Evolutionary conservation across 805 yeast genomes (phyloP).

Genomic region (Lipomyces kockii): DNA sequence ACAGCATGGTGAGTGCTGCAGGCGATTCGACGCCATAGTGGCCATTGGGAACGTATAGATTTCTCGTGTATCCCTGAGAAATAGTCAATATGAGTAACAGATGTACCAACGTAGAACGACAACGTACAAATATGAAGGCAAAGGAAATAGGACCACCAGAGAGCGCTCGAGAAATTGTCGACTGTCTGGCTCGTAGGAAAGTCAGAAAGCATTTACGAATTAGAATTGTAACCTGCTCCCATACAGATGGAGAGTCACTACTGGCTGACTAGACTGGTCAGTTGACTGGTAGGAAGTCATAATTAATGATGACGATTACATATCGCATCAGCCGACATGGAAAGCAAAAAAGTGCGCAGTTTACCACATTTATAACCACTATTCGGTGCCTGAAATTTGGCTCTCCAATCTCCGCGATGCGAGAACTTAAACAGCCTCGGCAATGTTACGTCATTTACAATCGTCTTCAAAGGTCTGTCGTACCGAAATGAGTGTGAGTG

Average conservation of each 20-base stretch:
- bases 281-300: neutral
- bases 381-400: too few relatives aligned
- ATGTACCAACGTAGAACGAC: neutral
- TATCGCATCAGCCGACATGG: neutral
- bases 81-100: neutral
- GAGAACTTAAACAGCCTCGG: too few relatives aligned
- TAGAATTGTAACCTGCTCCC: constrained; percentile 15
- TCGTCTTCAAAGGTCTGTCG: too few relatives aligned
- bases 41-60: constrained; percentile 26
- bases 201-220: constrained; percentile 14
- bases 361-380: neutral
- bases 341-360: neutral
- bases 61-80: constrained; percentile 13
- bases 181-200: constrained; percentile 37
- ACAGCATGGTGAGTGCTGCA: constrained; percentile 31
- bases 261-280: neutral
- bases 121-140: constrained; percentile 7
- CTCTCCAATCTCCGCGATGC: too few relatives aligned
- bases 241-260: neutral
- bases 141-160: constrained; percentile 40
- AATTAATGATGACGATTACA: neutral
- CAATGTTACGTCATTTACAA: too few relatives aligned
- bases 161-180: constrained; percentile 37
- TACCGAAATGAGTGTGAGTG: too few relatives aligned
- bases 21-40: constrained; percentile 42